These are phyloP conservation scores for Cercophora samala DNA, from an alignment of 495 filamentous ascomycete genomes.

Conservation along the genomic window DNA sequence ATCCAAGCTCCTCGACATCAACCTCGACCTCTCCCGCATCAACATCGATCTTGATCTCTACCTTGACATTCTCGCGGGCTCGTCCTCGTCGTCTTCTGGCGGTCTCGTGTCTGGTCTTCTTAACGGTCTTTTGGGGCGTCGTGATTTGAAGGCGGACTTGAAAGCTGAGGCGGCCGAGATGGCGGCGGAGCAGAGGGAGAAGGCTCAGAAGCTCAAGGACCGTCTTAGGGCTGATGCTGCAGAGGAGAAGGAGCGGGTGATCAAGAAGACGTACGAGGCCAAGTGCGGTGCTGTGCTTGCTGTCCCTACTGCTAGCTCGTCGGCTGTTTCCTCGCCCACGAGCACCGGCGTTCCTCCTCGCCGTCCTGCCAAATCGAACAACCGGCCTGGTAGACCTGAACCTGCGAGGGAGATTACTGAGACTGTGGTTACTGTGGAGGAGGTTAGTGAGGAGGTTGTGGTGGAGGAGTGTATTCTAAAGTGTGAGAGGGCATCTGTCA, in stretches of 20 bases:
- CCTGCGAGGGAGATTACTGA: neutral
- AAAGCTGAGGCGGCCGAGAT: neutral
- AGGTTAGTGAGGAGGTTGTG: neutral
- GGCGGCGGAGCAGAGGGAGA: neutral
- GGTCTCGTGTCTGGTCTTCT: neutral
- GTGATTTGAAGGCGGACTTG: neutral
- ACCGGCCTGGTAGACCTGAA: neutral
- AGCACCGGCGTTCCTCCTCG: neutral
- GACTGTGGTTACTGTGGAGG: neutral
- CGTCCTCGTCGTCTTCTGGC: neutral
- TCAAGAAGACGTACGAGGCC: neutral
- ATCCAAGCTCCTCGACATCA: neutral
- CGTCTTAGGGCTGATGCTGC: neutral
- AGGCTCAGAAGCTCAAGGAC: neutral
- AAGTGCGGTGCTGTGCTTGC: neutral
- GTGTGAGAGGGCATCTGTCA: neutral
- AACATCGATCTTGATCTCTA: neutral
- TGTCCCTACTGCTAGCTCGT: neutral
- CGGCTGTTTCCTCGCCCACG: neutral
- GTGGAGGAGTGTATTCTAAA: neutral
- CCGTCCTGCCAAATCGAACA: neutral
- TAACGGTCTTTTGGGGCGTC: neutral
- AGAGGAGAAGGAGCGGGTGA: neutral
- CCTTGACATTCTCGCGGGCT: neutral
- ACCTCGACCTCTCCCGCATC: neutral